phyloP scores from a whole-genome alignment of 1,284 basidiomycete species.

The Trichosporon sp. region DNA sequence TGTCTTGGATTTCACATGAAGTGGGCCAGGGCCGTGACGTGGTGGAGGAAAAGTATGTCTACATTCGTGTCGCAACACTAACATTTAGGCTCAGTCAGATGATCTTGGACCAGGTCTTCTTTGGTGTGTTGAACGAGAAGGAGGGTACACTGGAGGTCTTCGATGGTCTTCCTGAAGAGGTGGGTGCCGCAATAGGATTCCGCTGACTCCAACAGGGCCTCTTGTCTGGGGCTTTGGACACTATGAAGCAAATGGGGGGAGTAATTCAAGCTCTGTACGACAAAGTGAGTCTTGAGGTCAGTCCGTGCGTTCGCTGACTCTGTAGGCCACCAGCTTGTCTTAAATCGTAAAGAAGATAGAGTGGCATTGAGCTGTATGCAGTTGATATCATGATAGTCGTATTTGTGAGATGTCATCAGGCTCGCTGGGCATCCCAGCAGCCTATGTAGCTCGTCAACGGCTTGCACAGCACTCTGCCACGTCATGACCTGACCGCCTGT shows the following conservation, averaged over 20 bases:
- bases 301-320: conserved; percentile 5
- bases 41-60: conserved; percentile 85
- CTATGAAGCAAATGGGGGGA: conserved; percentile 80
- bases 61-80: background rate
- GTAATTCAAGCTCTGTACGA: conserved; percentile 88
- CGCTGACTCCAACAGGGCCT: conserved; percentile 17
- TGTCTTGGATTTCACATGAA: conserved; percentile 78
- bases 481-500: too few relatives aligned
- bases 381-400: too few relatives aligned
- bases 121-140: conserved; percentile 92
- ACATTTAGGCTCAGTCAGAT: conserved; percentile 77
- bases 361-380: background rate
- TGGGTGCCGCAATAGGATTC: conserved; percentile 32
- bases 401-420: too few relatives aligned
- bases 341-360: background rate
- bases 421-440: too few relatives aligned
- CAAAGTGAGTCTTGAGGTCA: conserved; percentile 55
- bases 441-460: too few relatives aligned
- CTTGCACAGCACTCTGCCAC: too few relatives aligned
- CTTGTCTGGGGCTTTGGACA: conserved; percentile 70
- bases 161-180: conserved; percentile 76
- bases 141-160: conserved; percentile 86
- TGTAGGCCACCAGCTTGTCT: conserved; percentile 19
- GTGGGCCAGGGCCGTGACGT: conserved; percentile 84
- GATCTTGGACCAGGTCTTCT: conserved; percentile 93